These are phyloP conservation scores for Yamadazyma dushanensis DNA, from an alignment of 1,139 yeast genomes.

Conservation along the genomic window DNA sequence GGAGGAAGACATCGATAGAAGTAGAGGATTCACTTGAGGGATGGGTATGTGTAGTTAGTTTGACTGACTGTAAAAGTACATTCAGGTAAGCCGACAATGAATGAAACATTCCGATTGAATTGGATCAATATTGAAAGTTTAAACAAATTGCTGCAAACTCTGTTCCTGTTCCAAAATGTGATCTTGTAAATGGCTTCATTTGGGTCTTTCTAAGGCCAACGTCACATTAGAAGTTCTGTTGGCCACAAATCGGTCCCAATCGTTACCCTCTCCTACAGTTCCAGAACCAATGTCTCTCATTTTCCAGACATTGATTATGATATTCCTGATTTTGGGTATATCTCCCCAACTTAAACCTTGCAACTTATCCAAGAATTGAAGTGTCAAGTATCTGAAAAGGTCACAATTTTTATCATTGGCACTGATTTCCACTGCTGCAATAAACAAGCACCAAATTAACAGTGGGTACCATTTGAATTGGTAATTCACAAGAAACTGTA, in stretches of 20 bases:
- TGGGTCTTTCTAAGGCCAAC: not conserved
- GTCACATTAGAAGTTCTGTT: not conserved
- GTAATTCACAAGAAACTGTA: not conserved
- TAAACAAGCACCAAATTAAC: conserved; percentile 1
- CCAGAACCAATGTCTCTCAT: not conserved
- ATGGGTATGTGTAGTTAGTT: no score
- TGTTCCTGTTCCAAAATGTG: no score
- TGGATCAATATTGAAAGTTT: no score
- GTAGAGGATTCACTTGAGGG: no score
- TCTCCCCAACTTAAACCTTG: not conserved
- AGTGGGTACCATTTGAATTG: not conserved
- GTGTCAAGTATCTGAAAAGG: not conserved
- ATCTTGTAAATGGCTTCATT: not conserved
- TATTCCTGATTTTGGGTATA: not conserved
- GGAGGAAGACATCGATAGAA: no score
- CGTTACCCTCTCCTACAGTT: not conserved
- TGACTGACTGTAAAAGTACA: no score
- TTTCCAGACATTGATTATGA: not conserved
- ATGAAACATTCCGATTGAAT: no score
- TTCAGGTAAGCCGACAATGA: no score
- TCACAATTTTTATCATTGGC: not conserved
- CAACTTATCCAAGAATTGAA: not conserved
- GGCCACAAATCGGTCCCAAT: conserved; percentile 2
- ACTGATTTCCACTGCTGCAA: conserved; percentile 1
- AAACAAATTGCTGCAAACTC: no score